A percentile compares a stretch with the other conserved stretches of the same genome.
Evolutionary conservation across 2,329 filamentous ascomycete genomes (phyloP).

Genomic region (Apiospora malaysiana): DNA sequence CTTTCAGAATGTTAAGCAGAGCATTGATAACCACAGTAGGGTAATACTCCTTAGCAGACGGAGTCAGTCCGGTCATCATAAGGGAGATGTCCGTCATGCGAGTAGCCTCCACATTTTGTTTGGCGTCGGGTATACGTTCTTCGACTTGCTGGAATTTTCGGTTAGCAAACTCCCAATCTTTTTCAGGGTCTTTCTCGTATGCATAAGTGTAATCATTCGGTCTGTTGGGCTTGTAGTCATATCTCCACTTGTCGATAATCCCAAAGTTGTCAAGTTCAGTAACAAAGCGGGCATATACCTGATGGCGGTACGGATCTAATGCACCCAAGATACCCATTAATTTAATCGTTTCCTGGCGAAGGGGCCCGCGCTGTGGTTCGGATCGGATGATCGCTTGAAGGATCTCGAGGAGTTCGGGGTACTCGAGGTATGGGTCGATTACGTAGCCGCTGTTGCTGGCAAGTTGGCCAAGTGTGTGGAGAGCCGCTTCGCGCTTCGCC

Average conservation of each 20-base stretch:
- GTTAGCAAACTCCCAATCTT: conserved; percentile 20
- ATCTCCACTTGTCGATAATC: conserved; percentile 14
- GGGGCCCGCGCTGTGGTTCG: conserved; percentile 79
- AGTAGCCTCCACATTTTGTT: conserved; percentile 66
- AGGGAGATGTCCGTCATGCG: conserved; percentile 90
- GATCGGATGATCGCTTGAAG: conserved; percentile 93
- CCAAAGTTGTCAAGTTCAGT: background rate
- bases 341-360: conserved; percentile 95
- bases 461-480: conserved; percentile 88
- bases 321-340: conserved; percentile 94
- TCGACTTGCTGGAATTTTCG: conserved; percentile 71
- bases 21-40: conserved; percentile 98
- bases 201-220: conserved; percentile 8
- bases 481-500: conserved; percentile 86
- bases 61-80: conserved; percentile 97
- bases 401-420: conserved; percentile 90
- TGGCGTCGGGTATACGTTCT: conserved; percentile 83
- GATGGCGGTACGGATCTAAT: conserved; percentile 94
- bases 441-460: conserved; percentile 98
- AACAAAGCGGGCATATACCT: conserved; percentile 49
- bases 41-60: conserved; percentile 97
- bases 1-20: conserved; percentile 87
- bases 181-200: conserved; percentile 14
- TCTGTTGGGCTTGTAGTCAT: conserved; percentile 6
- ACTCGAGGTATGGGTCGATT: conserved; percentile 93